These are phyloP conservation scores for Colletotrichum tofieldiae DNA, from an alignment of 2,329 filamentous ascomycete genomes.

Conservation along the genomic window DNA sequence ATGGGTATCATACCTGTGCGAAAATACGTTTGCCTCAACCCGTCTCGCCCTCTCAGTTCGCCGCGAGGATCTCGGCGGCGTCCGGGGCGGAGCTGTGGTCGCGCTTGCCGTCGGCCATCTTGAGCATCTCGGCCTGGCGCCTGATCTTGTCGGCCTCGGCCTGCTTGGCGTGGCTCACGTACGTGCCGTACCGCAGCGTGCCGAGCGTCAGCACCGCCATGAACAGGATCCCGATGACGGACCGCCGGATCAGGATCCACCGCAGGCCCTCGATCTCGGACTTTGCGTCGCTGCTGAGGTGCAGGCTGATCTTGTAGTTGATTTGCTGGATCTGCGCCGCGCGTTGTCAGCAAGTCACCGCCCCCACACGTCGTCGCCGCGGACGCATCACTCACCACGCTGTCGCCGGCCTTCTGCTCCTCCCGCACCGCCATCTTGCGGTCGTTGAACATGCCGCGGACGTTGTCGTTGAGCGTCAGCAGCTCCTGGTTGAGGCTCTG, in stretches of 20 bases:
- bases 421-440: conserved; percentile 92
- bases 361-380: too few relatives aligned
- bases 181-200: conserved; percentile 73
- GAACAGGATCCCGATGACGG: conserved; percentile 76
- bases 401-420: conserved; percentile 89
- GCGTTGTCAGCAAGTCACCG: conserved; percentile 41
- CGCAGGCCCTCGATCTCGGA: conserved; percentile 92
- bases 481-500: conserved; percentile 91
- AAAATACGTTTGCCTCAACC: too few relatives aligned
- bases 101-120: conserved; percentile 60
- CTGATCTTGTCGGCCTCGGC: conserved; percentile 61
- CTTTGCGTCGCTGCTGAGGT: conserved; percentile 90
- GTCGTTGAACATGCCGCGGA: conserved; percentile 98
- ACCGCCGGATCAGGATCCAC: conserved; percentile 83
- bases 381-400: conserved; percentile 70
- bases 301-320: conserved; percentile 95
- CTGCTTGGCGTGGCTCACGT: conserved; percentile 66
- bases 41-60: conserved; percentile 58
- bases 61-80: conserved; percentile 71
- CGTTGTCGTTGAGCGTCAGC: conserved; percentile 84
- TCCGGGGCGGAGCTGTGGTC: conserved; percentile 65
- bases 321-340: conserved; percentile 84
- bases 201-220: conserved; percentile 75
- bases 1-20: too few relatives aligned
- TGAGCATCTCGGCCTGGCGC: conserved; percentile 60